phyloP scores from a whole-genome alignment of 257 asterid genomes.

The Mitragyna speciosa region DNA sequence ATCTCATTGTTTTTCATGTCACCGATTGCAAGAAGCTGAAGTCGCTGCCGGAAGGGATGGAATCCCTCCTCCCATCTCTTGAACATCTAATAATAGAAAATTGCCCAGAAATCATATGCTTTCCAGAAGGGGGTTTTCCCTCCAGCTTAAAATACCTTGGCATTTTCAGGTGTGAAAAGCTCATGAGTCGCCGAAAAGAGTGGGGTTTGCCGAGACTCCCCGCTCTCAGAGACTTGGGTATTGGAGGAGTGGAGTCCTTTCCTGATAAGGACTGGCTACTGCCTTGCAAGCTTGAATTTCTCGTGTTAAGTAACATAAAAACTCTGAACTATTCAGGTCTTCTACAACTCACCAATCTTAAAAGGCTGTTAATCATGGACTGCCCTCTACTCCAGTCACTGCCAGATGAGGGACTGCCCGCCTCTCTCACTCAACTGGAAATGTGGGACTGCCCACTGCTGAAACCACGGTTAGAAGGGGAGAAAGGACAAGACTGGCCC shows the following conservation, averaged over 20 bases:
- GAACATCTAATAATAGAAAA: rapidly evolving
- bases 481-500: too few species aligned
- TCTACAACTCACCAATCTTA: constrained; percentile 11
- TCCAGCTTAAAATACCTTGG: background rate
- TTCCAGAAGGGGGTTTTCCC: constrained; percentile 14
- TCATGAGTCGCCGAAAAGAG: background rate
- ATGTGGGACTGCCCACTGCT: background rate
- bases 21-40: background rate
- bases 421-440: constrained; percentile 10
- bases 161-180: rapidly evolving
- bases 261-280: background rate
- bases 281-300: background rate
- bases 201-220: constrained; percentile 5
- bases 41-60: constrained; percentile 12
- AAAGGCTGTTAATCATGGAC: background rate
- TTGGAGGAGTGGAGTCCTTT: background rate
- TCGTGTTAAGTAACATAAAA: rapidly evolving
- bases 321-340: background rate
- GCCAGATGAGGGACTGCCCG: background rate
- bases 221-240: rapidly evolving
- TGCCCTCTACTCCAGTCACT: background rate
- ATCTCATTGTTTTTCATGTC: rapidly evolving
- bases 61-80: constrained; percentile 5
- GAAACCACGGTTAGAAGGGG: constrained; percentile 6
- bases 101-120: constrained; percentile 10